Base-by-base conservation (phyloP, 768 basidiomycete genomes). In the Pisolithus marmoratus region DNA sequence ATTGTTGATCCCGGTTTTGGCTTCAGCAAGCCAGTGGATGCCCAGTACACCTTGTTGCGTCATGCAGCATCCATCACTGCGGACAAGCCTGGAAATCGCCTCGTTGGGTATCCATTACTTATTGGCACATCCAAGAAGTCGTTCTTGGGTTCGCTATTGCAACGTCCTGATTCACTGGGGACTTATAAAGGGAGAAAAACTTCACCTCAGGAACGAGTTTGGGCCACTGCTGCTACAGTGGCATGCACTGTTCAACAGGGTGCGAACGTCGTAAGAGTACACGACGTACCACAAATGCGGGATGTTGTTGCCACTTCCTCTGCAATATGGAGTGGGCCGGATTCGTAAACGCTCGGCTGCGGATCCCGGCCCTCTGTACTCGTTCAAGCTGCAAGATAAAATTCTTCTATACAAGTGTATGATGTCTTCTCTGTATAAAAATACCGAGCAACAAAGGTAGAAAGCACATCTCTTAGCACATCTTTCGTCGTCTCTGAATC, bases 1-100 rank as follows among this genome's bases (percentile, higher is more conserved):
- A 77, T 97, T 48, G 78, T 86, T 23, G 96, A 97, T 70, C 91
- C 95, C 3, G 95, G 95, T 0, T 72, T 98, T 48, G 95, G 96
- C 31, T 99, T 97, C 66, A 95, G 94, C 68, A 97, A 97, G 69
- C 79, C 82, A 0, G 64, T 84, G 2, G 76, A 83, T 26, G 90
- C 79, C 5, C 94, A 95, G 67, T 57, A 92, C 31, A 74, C 77
- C 54, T 60, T 95, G 11, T 65, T 98, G 46, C 75, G 84, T 9
- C 58, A 76, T 34, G 73, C 72, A 47, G 75, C 63, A 19, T 64
- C 54, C 46, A 64, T 90, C 38, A 79, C 77, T 0, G 74, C 72
- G 2, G 73, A 79, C 38, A 49, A 42, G 23, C 59, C 53, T 19
- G 66, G 67, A 40, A 87, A 85, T 54, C 70, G 74, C 3, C 69